These are phyloP conservation scores for Tubosaeta sp. DNA, from an alignment of 768 basidiomycete genomes.

Conservation along the genomic window DNA sequence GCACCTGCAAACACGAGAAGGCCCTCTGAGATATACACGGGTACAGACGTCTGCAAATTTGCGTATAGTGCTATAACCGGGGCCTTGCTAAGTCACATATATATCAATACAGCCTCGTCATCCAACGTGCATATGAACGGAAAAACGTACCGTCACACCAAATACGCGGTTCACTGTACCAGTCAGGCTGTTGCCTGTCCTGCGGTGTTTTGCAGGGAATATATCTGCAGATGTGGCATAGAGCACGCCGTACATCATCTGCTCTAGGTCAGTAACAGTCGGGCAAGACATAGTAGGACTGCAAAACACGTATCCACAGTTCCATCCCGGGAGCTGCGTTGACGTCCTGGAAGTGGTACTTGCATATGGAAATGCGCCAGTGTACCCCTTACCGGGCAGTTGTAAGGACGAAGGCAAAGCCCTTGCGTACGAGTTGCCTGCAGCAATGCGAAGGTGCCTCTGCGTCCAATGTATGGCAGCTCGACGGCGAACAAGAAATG, in stretches of 20 bases:
- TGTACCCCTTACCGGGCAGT: conserved; percentile 53
- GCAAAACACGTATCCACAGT: conserved; percentile 68
- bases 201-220: conserved; percentile 68
- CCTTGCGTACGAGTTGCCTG: conserved; percentile 41
- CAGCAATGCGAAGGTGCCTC: conserved; percentile 60
- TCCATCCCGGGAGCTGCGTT: conserved; percentile 70
- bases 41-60: conserved; percentile 57
- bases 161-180: conserved; percentile 60
- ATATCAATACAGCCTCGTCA: background rate
- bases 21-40: conserved; percentile 68
- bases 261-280: background rate
- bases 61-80: conserved; percentile 71
- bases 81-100: conserved; percentile 37
- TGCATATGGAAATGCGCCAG: conserved; percentile 69
- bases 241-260: conserved; percentile 75
- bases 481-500: conserved; percentile 68
- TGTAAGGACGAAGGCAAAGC: conserved; percentile 33
- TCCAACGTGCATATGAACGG: background rate
- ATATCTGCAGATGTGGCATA: conserved; percentile 69
- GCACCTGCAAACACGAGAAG: conserved; percentile 58
- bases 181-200: conserved; percentile 66
- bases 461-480: conserved; percentile 56
- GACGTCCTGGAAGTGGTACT: conserved; percentile 59
- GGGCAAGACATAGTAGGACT: conserved; percentile 26
- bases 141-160: conserved; percentile 55